These are phyloP conservation scores for Astragalus glycyphyllos DNA, from an alignment of 306 rosid species.

Conservation along the genomic window DNA sequence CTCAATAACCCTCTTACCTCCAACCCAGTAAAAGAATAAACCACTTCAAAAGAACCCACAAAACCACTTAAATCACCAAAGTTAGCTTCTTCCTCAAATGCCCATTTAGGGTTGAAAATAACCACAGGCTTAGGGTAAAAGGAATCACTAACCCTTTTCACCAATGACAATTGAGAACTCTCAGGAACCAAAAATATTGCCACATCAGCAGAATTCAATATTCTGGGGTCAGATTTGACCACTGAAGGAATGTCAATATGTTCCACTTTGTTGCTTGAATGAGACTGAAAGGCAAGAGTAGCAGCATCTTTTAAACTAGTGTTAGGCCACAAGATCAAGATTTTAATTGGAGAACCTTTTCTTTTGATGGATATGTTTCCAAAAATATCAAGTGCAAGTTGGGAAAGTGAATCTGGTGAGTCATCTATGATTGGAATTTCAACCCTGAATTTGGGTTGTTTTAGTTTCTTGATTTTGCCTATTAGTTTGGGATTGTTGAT, in stretches of 20 bases:
- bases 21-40: constrained; percentile 86
- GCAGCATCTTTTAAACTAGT: constrained; percentile 57
- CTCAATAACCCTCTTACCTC: constrained; percentile 81
- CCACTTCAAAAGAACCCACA: constrained; percentile 83
- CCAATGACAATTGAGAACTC: constrained; percentile 53
- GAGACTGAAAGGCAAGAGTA: constrained; percentile 51
- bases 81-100: constrained; percentile 74
- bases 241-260: constrained; percentile 61
- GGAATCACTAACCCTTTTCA: constrained; percentile 56
- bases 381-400: constrained; percentile 69
- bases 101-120: constrained; percentile 84
- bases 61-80: constrained; percentile 63
- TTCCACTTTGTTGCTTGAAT: constrained; percentile 54
- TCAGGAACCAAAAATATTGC: constrained; percentile 70
- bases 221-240: constrained; percentile 42
- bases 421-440: constrained; percentile 83
- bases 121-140: constrained; percentile 82
- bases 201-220: constrained; percentile 66
- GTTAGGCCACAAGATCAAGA: constrained; percentile 67
- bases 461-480: constrained; percentile 67
- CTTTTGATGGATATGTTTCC: constrained; percentile 64
- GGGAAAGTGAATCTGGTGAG: constrained; percentile 68
- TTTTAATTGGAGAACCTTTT: constrained; percentile 64
- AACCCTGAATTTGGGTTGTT: constrained; percentile 74
- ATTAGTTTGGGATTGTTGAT: constrained; percentile 76